Conservation (phyloP, 768 basidiomycete genomes). For the Trametes sanguinea region DNA sequence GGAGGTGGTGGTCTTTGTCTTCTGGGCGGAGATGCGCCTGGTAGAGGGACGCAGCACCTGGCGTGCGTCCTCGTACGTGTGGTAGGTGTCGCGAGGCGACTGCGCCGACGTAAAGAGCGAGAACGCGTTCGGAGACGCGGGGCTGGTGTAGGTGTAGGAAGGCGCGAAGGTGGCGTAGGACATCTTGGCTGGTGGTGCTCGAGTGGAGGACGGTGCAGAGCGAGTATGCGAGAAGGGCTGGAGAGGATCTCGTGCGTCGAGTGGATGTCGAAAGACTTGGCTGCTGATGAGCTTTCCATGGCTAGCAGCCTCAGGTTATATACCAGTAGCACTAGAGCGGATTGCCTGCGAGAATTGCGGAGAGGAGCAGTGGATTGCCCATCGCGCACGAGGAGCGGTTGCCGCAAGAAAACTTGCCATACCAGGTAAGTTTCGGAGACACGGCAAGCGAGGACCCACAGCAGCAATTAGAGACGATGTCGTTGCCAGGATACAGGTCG, state of each 20-base stretch:
- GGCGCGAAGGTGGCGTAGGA: conserved; percentile 18
- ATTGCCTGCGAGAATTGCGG: conserved; percentile 14
- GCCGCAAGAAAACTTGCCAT: conserved; percentile 3
- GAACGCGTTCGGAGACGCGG: conserved; percentile 25
- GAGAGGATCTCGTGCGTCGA: neutral
- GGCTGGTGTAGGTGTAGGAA: conserved; percentile 22
- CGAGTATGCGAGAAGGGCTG: neutral
- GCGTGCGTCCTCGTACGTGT: conserved; percentile 25
- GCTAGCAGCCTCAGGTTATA: neutral
- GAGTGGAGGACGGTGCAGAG: neutral
- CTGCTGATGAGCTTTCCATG: conserved; percentile 6
- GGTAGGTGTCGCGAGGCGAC: conserved; percentile 26
- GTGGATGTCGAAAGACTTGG: neutral
- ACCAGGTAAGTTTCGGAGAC: conserved; percentile 6
- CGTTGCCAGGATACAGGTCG: conserved; percentile 12
- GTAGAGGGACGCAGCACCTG: conserved; percentile 24
- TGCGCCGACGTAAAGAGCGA: conserved; percentile 19
- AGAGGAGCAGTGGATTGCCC: conserved; percentile 11
- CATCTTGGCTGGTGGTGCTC: conserved; percentile 11
- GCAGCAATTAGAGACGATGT: neutral
- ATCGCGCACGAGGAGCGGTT: neutral
- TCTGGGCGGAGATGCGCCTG: conserved; percentile 11
- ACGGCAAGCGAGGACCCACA: conserved; percentile 5
- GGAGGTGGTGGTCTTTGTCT: conserved; percentile 13
- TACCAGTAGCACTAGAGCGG: neutral